Conservation (phyloP, 1,139 yeast genomes). For the Hyphopichia fennica region DNA sequence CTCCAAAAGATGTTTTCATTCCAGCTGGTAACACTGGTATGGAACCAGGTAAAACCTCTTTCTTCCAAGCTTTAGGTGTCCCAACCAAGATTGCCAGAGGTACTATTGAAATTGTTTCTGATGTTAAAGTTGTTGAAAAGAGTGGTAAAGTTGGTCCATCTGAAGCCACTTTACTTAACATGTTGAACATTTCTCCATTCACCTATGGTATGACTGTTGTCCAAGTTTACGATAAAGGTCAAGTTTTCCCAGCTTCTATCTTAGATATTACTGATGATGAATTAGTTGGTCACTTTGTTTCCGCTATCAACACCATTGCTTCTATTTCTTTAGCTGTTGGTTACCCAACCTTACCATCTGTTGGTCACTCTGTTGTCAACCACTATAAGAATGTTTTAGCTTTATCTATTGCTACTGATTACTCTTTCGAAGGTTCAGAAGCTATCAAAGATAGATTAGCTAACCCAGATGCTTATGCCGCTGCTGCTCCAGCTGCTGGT, state of each 20-base stretch:
- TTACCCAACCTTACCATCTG: slow-evolving; percentile 99
- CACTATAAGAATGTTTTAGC: slow-evolving; percentile 99
- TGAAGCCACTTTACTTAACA: slow-evolving; percentile 97
- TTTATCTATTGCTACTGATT: slow-evolving; percentile 96
- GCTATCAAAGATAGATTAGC: slow-evolving; percentile 96
- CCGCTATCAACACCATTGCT: slow-evolving; percentile 93
- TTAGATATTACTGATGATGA: slow-evolving; percentile 98
- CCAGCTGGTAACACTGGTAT: slow-evolving; percentile 99
- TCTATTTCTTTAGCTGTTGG: slow-evolving; percentile 95
- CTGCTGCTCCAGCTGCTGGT: slow-evolving; percentile 95
- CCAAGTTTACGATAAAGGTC: slow-evolving; percentile 98
- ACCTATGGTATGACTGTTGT: slow-evolving; percentile 96
- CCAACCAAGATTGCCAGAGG: slow-evolving; percentile 99
- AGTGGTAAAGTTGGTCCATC: slow-evolving; percentile 96
- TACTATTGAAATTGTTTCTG: slow-evolving; percentile 98
- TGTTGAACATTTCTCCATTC: slow-evolving; percentile 99
- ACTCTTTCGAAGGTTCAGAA: slow-evolving; percentile 99
- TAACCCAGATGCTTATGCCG: slow-evolving; percentile 90
- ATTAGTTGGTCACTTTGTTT: slow-evolving; percentile 86
- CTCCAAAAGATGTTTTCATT: slow-evolving; percentile 96
- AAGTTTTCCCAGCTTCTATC: slow-evolving; percentile 94
- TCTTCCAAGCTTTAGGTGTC: slow-evolving; percentile 99
- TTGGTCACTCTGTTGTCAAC: slow-evolving; percentile 98
- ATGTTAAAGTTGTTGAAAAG: slow-evolving; percentile 90
- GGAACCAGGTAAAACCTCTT: slow-evolving; percentile 99